These are phyloP conservation scores for Tremellales sp. DNA, from an alignment of 1,284 basidiomycete species.

Conservation along the genomic window DNA sequence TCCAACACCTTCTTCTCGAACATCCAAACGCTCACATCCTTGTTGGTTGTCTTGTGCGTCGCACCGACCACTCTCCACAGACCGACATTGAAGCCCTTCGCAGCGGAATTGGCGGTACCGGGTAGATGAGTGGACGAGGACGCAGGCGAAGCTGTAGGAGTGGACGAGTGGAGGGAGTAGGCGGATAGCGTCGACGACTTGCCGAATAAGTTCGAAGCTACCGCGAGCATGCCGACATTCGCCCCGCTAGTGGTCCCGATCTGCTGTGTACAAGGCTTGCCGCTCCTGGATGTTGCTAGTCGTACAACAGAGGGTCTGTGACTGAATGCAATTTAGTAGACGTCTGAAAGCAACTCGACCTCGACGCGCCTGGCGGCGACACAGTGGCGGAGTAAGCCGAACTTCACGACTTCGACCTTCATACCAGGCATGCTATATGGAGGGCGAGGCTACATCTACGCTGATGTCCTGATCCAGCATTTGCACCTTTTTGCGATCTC, in stretches of 20 bases:
- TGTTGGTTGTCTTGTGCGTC: slow-evolving; percentile 78
- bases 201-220: slow-evolving; percentile 79
- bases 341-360: no score
- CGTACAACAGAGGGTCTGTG: no score
- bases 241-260: no score
- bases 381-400: no score
- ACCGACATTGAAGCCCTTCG: slow-evolving; percentile 62
- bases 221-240: no score
- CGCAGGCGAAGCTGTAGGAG: slow-evolving; percentile 29
- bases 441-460: no score
- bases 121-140: slow-evolving; percentile 43
- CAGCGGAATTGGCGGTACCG: slow-evolving; percentile 34
- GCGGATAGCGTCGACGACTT: slow-evolving; percentile 79
- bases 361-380: no score
- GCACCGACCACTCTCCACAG: slow-evolving; percentile 81
- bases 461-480: slow-evolving; percentile 10
- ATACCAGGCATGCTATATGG: no score
- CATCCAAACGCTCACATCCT: slow-evolving; percentile 83
- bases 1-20: slow-evolving; percentile 77
- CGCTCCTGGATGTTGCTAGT: no score
- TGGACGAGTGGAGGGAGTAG: slow-evolving; percentile 58
- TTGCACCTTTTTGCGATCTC: slow-evolving; percentile 30
- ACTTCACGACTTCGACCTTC: no score
- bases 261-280: no score
- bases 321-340: no score